These are phyloP conservation scores for Eragrostis curvula DNA, from an alignment of 176 grass and related monocot species.

Conservation along the genomic window DNA sequence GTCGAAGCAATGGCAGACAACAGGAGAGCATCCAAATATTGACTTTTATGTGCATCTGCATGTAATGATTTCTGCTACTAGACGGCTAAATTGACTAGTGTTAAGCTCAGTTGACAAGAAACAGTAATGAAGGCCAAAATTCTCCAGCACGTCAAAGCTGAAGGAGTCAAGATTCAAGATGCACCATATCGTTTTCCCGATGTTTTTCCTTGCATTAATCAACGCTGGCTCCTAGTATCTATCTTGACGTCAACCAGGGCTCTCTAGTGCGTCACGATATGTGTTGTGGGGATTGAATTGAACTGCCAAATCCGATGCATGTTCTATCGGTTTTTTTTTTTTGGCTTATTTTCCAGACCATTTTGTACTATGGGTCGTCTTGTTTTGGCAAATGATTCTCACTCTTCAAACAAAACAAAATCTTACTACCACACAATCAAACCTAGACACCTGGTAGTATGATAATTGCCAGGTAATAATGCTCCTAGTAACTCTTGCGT, in stretches of 20 bases:
- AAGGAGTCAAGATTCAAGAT: constrained; percentile 27
- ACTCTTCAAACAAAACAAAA: no score
- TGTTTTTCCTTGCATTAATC: not conserved
- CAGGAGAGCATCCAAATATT: not conserved
- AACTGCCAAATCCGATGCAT: not conserved
- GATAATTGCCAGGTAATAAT: no score
- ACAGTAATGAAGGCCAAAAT: not conserved
- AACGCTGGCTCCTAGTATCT: not conserved
- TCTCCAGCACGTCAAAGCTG: constrained; percentile 13
- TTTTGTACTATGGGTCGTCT: not conserved
- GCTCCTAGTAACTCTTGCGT: no score
- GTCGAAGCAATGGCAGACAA: not conserved
- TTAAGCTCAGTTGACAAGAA: constrained; percentile 19
- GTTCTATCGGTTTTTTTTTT: not conserved
- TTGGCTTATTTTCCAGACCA: not conserved
- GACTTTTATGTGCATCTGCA: constrained; percentile 11
- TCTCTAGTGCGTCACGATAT: no score
- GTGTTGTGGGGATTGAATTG: no score
- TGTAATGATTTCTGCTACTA: not conserved
- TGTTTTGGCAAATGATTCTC: not conserved
- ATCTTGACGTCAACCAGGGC: not conserved
- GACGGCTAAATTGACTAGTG: constrained; percentile 39
- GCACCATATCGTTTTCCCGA: not conserved
- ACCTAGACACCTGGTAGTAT: not conserved
- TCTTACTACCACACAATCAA: not conserved